Percentiles rank a stretch among this genome's conserved stretches.
Evolutionary conservation across 148 eudicot genomes (phyloP).

Genomic region (Selenicereus undatus): DNA sequence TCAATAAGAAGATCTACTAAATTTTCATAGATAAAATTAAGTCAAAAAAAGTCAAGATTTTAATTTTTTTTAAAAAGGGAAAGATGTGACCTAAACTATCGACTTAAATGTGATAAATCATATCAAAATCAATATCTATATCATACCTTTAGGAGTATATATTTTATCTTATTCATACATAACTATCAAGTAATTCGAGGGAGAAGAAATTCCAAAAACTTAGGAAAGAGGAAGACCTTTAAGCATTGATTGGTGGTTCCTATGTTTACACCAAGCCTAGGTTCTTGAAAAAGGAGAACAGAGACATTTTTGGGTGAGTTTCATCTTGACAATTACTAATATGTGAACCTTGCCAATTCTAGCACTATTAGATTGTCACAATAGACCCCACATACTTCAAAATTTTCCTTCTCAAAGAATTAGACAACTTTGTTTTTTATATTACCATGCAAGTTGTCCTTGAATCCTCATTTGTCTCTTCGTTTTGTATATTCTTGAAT

Average conservation of each 20-base stretch:
- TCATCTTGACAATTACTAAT: not conserved
- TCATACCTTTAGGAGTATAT: too few species aligned
- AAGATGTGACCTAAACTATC: too few species aligned
- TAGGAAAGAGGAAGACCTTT: not conserved
- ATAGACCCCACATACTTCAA: not conserved
- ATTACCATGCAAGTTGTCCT: not conserved
- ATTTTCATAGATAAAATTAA: too few species aligned
- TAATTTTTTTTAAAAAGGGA: too few species aligned
- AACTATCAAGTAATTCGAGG: too few species aligned
- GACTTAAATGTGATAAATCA: too few species aligned
- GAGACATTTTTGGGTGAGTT: not conserved
- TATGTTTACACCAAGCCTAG: constrained; percentile 2
- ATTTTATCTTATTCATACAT: too few species aligned
- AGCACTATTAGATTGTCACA: not conserved
- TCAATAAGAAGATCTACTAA: too few species aligned
- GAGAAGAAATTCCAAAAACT: too few species aligned
- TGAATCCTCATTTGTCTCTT: not conserved
- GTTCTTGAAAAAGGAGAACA: not conserved
- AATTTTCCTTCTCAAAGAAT: not conserved
- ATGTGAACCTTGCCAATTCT: not conserved
- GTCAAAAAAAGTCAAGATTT: too few species aligned
- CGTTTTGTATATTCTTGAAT: not conserved
- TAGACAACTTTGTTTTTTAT: not conserved
- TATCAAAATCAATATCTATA: too few species aligned
- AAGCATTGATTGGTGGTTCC: not conserved